phyloP scores from a whole-genome alignment of 2,329 filamentous ascomycete genomes.

The Harringtonia lauricola region DNA sequence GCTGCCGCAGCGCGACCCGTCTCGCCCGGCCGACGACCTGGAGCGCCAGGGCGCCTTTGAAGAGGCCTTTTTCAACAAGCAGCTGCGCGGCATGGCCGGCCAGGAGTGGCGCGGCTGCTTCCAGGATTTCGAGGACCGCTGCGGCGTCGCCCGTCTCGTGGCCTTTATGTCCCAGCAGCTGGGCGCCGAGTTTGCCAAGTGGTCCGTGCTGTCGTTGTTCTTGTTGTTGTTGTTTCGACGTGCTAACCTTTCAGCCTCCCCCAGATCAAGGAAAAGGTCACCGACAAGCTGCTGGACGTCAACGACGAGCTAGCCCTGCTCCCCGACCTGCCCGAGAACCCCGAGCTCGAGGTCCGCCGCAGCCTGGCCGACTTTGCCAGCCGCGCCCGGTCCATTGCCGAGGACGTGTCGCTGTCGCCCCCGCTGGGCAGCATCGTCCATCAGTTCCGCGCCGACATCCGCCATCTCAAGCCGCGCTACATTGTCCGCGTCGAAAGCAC shows the following conservation, averaged over 20 bases:
- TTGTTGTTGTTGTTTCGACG: no score
- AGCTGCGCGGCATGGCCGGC: slow-evolving; percentile 15
- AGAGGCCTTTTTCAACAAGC: slow-evolving; percentile 35
- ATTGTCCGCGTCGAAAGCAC: slow-evolving; percentile 20
- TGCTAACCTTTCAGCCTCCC: no score
- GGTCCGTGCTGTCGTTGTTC: slow-evolving; percentile 23
- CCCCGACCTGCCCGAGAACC: slow-evolving; percentile 57
- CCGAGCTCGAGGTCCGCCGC: slow-evolving; percentile 52
- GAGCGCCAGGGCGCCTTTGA: slow-evolving; percentile 42
- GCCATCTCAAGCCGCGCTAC: slow-evolving; percentile 35
- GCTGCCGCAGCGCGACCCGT: slow-evolving; percentile 2
- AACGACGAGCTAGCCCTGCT: slow-evolving; percentile 43
- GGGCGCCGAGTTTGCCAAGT: slow-evolving; percentile 40
- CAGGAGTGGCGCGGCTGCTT: slow-evolving; percentile 38
- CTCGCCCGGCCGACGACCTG: slow-evolving; percentile 29
- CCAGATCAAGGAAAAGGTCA: slow-evolving; percentile 39
- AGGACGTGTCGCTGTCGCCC: slow-evolving; percentile 31
- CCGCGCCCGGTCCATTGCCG: slow-evolving; percentile 39
- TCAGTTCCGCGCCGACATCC: slow-evolving; percentile 37
- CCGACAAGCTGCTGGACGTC: slow-evolving; percentile 37
- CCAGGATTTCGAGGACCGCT: slow-evolving; percentile 33
- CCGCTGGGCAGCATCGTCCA: slow-evolving; percentile 34
- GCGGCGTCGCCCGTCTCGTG: slow-evolving; percentile 42
- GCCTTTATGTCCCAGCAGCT: slow-evolving; percentile 41
- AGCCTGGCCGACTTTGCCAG: slow-evolving; percentile 47